Percentiles rank a stretch among this genome's conserved stretches.
Evolutionary conservation across 345 rosid species (phyloP).

Genomic region (Physaria fendleri): DNA sequence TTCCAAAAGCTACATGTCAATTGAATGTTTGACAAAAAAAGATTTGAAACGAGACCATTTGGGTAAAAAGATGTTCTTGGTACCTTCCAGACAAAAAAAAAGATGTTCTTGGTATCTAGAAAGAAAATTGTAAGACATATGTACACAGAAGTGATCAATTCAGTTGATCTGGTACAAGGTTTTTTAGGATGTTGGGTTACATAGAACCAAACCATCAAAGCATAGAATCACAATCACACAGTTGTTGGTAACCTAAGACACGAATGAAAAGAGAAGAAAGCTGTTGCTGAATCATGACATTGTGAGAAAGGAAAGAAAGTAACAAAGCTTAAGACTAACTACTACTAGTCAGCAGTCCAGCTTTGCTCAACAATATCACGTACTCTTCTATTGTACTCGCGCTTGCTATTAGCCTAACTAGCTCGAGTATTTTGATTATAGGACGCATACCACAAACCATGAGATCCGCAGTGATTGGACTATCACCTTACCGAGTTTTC

Average conservation of each 20-base stretch:
- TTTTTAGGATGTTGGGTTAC: slow-evolving; percentile 16
- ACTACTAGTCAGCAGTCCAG: no score
- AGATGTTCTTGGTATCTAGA: not conserved
- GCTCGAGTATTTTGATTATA: slow-evolving; percentile 23
- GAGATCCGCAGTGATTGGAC: no score
- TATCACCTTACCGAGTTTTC: no score
- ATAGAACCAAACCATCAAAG: slow-evolving; percentile 21
- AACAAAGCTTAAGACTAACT: slow-evolving; percentile 22
- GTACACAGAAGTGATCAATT: slow-evolving; percentile 13
- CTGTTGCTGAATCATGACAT: slow-evolving; percentile 17
- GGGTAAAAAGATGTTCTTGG: not conserved
- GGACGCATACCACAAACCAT: slow-evolving; percentile 82
- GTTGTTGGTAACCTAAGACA: slow-evolving; percentile 21
- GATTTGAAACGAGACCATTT: not conserved
- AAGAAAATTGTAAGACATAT: slow-evolving; percentile 12
- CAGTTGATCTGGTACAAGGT: slow-evolving; percentile 17
- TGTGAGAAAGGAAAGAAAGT: slow-evolving; percentile 3
- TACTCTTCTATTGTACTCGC: no score
- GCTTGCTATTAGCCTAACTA: slow-evolving; percentile 4
- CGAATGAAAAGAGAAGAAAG: slow-evolving; percentile 16
- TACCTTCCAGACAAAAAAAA: no score
- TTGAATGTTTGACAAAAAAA: not conserved
- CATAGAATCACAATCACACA: slow-evolving; percentile 1
- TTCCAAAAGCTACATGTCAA: not conserved
- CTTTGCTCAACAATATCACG: no score